Percentiles rank a stretch among this genome's conserved stretches.
Evolutionary conservation across 2,329 filamentous ascomycete genomes (phyloP).

Genomic region (Phialophora chinensis): DNA sequence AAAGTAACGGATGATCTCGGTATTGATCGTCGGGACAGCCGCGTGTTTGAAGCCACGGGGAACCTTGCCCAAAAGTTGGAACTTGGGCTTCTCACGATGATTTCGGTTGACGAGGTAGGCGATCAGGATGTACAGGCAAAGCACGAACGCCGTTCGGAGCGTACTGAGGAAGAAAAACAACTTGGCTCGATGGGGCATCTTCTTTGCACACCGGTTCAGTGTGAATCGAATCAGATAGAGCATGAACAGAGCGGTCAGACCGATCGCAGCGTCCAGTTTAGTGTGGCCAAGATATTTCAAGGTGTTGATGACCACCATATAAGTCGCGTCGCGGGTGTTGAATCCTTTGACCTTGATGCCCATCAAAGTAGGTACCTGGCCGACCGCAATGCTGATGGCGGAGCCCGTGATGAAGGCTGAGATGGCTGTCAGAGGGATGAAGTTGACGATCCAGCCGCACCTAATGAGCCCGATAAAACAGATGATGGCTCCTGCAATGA

Average conservation of each 20-base stretch:
- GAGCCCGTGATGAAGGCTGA: conserved; percentile 98
- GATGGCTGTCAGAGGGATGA: conserved; percentile 88
- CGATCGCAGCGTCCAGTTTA: conserved; percentile 82
- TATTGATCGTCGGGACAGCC: conserved; percentile 71
- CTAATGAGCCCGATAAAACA: conserved; percentile 78
- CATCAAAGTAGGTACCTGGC: conserved; percentile 82
- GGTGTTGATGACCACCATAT: conserved; percentile 81
- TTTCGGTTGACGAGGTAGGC: conserved; percentile 83
- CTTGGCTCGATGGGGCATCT: conserved; percentile 72
- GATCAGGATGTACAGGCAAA: conserved; percentile 88
- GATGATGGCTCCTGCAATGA: conserved; percentile 79
- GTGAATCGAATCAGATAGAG: conserved; percentile 75
- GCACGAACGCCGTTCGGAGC: conserved; percentile 87
- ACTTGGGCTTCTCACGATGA: conserved; percentile 66
- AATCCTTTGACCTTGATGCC: conserved; percentile 74
- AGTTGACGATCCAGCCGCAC: conserved; percentile 87
- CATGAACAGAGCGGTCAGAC: conserved; percentile 77
- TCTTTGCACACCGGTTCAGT: conserved; percentile 71
- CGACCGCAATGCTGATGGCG: conserved; percentile 82
- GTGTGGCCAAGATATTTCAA: conserved; percentile 72
- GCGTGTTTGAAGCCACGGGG: conserved; percentile 87
- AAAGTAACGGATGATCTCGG: conserved; percentile 70
- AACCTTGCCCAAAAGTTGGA: conserved; percentile 76
- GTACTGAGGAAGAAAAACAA: conserved; percentile 89
- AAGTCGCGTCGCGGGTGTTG: conserved; percentile 78